Base-by-base conservation (phyloP, 352 stramenopile genomes). In the Phytophthora sojae region DNA sequence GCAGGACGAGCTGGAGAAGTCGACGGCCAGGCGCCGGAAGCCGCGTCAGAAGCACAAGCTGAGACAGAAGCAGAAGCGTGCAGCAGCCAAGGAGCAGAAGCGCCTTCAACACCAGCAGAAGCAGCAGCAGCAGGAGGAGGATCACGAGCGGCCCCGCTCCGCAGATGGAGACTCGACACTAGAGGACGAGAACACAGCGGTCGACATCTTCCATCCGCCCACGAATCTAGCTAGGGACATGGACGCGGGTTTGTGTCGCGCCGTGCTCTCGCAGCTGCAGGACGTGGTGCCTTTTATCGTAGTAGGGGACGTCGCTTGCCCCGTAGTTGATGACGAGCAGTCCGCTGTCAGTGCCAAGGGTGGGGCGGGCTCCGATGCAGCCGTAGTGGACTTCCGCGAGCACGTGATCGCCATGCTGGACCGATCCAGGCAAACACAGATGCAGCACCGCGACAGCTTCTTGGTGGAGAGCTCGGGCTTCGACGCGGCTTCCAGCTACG, bases 261-360 rank as follows among this genome's bases (percentile, higher is more conserved):
- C 75, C 2, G 81, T 90, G 30, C 64, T 92, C 25, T 78, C 79
- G 26, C 75, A 90, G 57, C 63, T 90, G n/a, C 76, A 87, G 42
- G 75, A 88, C 29, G 80, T 89, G 47, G 57, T 76, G 45, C 61
- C 69, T 1, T 76, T 80, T 59, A 90, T 93, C 32, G 74, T 93
- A 29, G 75, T 91, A 26, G 81, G 85, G 5, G 78, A 92, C 26
- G 76, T 92, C 42, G 73, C 77, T 26, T 92, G 85, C 42, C 82
- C 85, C 1, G 63, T 92, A 12, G 47, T 39, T 39, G 32, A 14
- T 15, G 69, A 77, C 42, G 58, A 73, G n/a, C 50, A 63, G 39
- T 32, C 42, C 54, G 39, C 53, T 49, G 51, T 9, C 23, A 3
- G 63, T 57, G 6, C 6, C 37, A 62, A 69, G 26, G 17, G 23